Conservation (phyloP, 352 stramenopile genomes). For the Phytophthora cajani region DNA sequence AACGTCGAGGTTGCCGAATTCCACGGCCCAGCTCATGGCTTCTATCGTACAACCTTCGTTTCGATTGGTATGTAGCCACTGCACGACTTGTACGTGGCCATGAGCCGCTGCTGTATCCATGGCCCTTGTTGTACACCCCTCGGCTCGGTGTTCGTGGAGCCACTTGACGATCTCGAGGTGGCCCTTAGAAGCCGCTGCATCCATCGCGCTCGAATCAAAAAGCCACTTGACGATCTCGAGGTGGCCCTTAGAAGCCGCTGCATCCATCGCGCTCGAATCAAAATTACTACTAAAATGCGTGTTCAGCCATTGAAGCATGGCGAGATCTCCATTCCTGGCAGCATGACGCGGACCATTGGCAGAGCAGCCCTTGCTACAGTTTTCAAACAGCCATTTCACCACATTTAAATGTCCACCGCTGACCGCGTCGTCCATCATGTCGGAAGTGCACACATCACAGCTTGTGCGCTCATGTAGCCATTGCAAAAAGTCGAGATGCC, state of each 20-base stretch:
- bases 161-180: neutral
- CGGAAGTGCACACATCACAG: neutral
- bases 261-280: no score
- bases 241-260: no score
- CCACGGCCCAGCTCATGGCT: neutral
- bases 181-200: neutral
- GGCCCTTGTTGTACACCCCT: neutral
- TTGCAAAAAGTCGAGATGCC: neutral
- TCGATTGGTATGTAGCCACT: neutral
- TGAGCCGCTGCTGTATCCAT: neutral
- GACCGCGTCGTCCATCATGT: neutral
- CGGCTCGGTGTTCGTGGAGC: neutral
- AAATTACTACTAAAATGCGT: neutral
- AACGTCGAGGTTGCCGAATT: neutral
- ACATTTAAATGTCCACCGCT: neutral
- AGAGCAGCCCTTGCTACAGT: neutral
- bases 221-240: no score
- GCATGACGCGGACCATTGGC: neutral
- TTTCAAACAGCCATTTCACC: neutral
- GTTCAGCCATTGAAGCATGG: neutral
- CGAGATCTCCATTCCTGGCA: neutral
- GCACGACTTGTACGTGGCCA: neutral
- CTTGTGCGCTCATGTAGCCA: neutral
- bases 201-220: neutral
- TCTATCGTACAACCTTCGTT: neutral